A percentile compares a stretch with the other conserved stretches of the same genome.
Evolutionary conservation across 306 rosid genomes (phyloP).

Genomic region (Clitoria ternatea): DNA sequence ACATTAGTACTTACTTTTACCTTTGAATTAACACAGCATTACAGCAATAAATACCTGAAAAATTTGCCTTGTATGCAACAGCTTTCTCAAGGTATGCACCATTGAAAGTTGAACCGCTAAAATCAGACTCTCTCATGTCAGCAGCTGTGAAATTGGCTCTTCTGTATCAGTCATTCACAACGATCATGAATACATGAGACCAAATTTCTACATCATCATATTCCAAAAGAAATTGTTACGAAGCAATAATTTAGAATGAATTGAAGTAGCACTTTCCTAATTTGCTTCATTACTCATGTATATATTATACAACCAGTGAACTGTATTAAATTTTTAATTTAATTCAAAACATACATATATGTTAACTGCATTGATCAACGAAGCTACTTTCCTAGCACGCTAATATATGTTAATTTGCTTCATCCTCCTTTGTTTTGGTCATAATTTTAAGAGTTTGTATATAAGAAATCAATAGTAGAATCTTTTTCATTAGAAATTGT

Average conservation of each 20-base stretch:
- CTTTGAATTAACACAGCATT: not conserved
- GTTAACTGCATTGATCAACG: not conserved
- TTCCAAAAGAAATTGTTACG: conserved; percentile 13
- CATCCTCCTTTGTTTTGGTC: too few species aligned
- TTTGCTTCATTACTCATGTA: not conserved
- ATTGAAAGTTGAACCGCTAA: conserved; percentile 92
- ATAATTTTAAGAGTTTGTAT: too few species aligned
- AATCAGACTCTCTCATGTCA: conserved; percentile 96
- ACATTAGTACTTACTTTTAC: not conserved
- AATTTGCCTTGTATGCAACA: conserved; percentile 92
- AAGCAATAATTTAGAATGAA: not conserved
- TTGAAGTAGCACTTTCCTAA: not conserved
- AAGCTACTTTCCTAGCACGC: not conserved
- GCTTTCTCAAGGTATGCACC: conserved; percentile 96
- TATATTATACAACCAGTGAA: not conserved
- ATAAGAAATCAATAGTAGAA: too few species aligned
- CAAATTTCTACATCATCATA: conserved; percentile 15
- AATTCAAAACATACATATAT: not conserved
- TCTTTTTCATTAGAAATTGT: too few species aligned
- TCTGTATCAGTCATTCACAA: conserved; percentile 53
- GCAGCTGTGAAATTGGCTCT: conserved; percentile 99
- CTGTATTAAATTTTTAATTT: not conserved
- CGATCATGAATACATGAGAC: conserved; percentile 28
- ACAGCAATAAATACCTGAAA: conserved; percentile 52
- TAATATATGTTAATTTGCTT: too few species aligned